These are phyloP conservation scores for Penicillium digitatum DNA, from an alignment of 2,329 filamentous ascomycete species.

Conservation along the genomic window DNA sequence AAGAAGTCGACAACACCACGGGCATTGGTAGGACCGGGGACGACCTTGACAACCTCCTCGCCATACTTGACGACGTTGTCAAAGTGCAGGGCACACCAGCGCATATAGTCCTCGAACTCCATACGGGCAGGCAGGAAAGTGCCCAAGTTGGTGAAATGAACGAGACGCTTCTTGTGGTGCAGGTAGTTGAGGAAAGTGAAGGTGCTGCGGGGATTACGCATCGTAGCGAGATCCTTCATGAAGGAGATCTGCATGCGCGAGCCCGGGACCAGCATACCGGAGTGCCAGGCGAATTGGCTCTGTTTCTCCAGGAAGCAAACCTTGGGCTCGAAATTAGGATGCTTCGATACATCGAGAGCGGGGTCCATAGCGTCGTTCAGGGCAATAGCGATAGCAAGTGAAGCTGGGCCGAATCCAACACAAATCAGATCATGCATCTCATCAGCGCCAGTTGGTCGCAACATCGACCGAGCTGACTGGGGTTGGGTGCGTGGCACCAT, in stretches of 20 bases:
- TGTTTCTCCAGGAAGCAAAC: slow-evolving; percentile 88
- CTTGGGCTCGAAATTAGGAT: slow-evolving; percentile 54
- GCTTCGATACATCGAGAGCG: slow-evolving; percentile 33
- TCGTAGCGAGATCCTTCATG: slow-evolving; percentile 88
- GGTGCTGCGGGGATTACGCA: slow-evolving; percentile 79
- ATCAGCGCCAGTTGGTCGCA: slow-evolving; percentile 54
- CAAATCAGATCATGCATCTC: slow-evolving; percentile 81
- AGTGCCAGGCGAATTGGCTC: slow-evolving; percentile 79
- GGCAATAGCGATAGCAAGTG: slow-evolving; percentile 81
- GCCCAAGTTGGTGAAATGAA: slow-evolving; percentile 84
- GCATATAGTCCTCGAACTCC: slow-evolving; percentile 94
- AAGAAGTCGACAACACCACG: slow-evolving; percentile 59
- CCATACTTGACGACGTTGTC: slow-evolving; percentile 68
- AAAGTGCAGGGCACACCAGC: slow-evolving; percentile 85
- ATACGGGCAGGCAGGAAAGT: slow-evolving; percentile 82
- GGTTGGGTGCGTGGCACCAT: slow-evolving; percentile 22
- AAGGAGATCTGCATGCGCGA: slow-evolving; percentile 98
- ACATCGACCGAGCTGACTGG: slow-evolving; percentile 37
- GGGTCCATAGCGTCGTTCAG: slow-evolving; percentile 70
- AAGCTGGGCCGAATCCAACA: slow-evolving; percentile 89
- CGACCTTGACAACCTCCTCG: slow-evolving; percentile 70
- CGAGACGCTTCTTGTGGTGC: slow-evolving; percentile 71
- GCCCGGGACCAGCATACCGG: slow-evolving; percentile 88
- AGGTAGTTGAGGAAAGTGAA: slow-evolving; percentile 98
- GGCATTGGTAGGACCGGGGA: slow-evolving; percentile 53